A percentile compares a stretch with the other conserved stretches of the same genome.
Conservation (phyloP, 2,329 filamentous ascomycete species). For the Didymella keratinophila region DNA sequence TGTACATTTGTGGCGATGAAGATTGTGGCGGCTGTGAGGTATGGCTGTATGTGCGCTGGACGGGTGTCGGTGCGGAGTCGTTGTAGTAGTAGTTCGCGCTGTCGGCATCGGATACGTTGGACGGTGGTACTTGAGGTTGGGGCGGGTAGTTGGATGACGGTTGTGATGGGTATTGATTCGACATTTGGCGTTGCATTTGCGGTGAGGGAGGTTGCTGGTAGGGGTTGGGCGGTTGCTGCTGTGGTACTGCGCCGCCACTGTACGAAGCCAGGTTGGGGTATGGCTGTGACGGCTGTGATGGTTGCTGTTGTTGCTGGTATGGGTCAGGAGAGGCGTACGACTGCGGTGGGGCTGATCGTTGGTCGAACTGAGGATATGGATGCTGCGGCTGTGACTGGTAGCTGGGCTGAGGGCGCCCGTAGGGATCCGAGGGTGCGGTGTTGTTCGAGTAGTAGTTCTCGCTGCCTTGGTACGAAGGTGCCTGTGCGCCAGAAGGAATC, state of each 20-base stretch:
- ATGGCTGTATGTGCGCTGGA: conserved; percentile 44
- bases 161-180: conserved; percentile 46
- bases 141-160: conserved; percentile 41
- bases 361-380: conserved; percentile 48
- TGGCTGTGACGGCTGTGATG: conserved; percentile 46
- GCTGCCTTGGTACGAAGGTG: conserved; percentile 59
- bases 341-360: conserved; percentile 39
- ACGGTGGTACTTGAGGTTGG: conserved; percentile 47
- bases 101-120: conserved; percentile 44
- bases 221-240: conserved; percentile 34
- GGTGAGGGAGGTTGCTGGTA: conserved; percentile 48
- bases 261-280: conserved; percentile 45
- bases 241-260: conserved; percentile 28
- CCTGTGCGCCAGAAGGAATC: conserved; percentile 54
- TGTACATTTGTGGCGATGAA: conserved; percentile 47
- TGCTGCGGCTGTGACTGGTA: conserved; percentile 58
- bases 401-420: conserved; percentile 59
- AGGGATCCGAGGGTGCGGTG: conserved; percentile 58
- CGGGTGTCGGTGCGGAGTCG: conserved; percentile 29
- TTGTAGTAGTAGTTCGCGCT: conserved; percentile 49
- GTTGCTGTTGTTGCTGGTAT: conserved; percentile 46
- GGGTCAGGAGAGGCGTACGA: conserved; percentile 42
- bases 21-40: conserved; percentile 46
- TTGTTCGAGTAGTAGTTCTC: conserved; percentile 86
- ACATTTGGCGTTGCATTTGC: conserved; percentile 47